Percentiles rank a stretch among this genome's conserved stretches.
Evolutionary conservation across 176 grass and related monocot species (phyloP).

Genomic region (Avena eriantha): DNA sequence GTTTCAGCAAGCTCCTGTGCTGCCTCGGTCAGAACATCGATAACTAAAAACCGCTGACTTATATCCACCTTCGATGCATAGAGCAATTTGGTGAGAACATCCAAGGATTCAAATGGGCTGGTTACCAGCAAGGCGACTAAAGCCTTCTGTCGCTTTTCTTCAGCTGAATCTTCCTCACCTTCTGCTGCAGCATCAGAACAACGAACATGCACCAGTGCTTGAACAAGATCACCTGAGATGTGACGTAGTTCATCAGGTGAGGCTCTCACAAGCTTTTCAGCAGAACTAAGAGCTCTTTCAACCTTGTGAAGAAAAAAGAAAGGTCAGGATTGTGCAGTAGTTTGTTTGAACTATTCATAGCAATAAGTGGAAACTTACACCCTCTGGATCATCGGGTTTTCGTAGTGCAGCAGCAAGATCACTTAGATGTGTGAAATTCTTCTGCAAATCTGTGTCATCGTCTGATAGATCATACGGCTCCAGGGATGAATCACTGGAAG

Average conservation of each 20-base stretch:
- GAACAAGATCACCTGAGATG: slow-evolving; percentile 80
- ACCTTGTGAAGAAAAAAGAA: slow-evolving; percentile 62
- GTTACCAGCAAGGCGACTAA: slow-evolving; percentile 81
- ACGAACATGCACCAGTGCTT: slow-evolving; percentile 84
- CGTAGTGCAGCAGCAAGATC: slow-evolving; percentile 75
- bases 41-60: slow-evolving; percentile 84
- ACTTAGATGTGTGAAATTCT: slow-evolving; percentile 71
- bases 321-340: slow-evolving; percentile 17
- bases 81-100: slow-evolving; percentile 82
- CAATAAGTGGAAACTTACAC: slow-evolving; percentile 66
- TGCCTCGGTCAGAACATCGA: slow-evolving; percentile 95
- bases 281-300: slow-evolving; percentile 77
- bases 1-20: slow-evolving; percentile 88
- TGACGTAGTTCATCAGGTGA: slow-evolving; percentile 82
- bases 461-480: slow-evolving; percentile 97
- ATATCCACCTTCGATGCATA: slow-evolving; percentile 91
- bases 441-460: slow-evolving; percentile 79
- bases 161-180: slow-evolving; percentile 94
- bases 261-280: slow-evolving; percentile 87
- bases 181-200: slow-evolving; percentile 80
- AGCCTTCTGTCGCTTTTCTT: slow-evolving; percentile 91
- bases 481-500: slow-evolving; percentile 77
- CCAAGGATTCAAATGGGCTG: slow-evolving; percentile 82
- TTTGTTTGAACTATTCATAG: slow-evolving; percentile 26
- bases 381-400: slow-evolving; percentile 92